Conservation (phyloP, 495 filamentous ascomycete species). For the Venustampulla echinocandica region DNA sequence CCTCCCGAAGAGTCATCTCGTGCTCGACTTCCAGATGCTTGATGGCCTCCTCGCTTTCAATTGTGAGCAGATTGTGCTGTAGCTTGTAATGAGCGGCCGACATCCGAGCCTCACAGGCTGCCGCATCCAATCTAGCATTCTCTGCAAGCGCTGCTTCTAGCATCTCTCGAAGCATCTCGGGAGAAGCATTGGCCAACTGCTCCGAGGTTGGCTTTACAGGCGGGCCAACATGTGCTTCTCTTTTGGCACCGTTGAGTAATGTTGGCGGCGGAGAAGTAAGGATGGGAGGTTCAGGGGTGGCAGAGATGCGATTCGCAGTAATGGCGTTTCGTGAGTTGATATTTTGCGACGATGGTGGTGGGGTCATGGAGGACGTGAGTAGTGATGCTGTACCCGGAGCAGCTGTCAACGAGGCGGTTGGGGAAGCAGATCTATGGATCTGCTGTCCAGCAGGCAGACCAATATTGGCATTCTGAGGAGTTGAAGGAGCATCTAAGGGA, state of each 20-base stretch:
- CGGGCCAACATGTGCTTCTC: slow-evolving; percentile 40
- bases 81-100: slow-evolving; percentile 86
- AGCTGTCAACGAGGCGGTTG: slow-evolving; percentile 12
- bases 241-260: slow-evolving; percentile 38
- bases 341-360: slow-evolving; percentile 64
- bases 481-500: slow-evolving; percentile 14
- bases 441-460: slow-evolving; percentile 9
- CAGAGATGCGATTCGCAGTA: slow-evolving; percentile 30
- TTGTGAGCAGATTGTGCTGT: slow-evolving; percentile 77
- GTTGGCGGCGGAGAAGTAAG: slow-evolving; percentile 51
- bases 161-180: slow-evolving; percentile 49
- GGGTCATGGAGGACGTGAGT: slow-evolving; percentile 50
- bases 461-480: slow-evolving; percentile 14
- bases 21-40: slow-evolving; percentile 89
- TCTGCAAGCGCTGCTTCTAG: slow-evolving; percentile 44
- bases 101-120: slow-evolving; percentile 60
- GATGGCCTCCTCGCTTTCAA: slow-evolving; percentile 77
- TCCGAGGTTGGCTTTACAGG: slow-evolving; percentile 48
- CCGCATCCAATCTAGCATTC: slow-evolving; percentile 48
- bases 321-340: slow-evolving; percentile 9
- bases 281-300: slow-evolving; percentile 34
- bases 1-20: slow-evolving; percentile 82
- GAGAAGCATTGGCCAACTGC: slow-evolving; percentile 53
- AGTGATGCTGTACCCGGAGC: slow-evolving; percentile 9
- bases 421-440: slow-evolving; percentile 7